These are phyloP conservation scores for Sisymbrium irio DNA, from an alignment of 345 rosid genomes.

Conservation along the genomic window DNA sequence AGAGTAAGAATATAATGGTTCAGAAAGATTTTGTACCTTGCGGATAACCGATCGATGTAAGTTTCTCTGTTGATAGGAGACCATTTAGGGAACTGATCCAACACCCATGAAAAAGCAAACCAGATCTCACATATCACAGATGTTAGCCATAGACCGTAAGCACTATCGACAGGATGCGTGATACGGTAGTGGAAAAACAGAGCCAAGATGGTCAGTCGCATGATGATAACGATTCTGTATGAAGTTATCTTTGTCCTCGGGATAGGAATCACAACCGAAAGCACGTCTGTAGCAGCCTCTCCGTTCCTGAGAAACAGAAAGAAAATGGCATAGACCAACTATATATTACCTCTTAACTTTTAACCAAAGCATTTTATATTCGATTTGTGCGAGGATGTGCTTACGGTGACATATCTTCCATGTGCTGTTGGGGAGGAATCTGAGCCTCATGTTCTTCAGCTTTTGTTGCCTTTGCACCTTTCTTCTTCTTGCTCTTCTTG, in stretches of 20 bases:
- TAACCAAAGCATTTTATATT: neutral
- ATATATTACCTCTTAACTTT: neutral
- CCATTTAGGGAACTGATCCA: conserved; percentile 99
- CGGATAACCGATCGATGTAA: conserved; percentile 66
- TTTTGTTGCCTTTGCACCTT: conserved; percentile 35
- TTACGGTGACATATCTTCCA: conserved; percentile 71
- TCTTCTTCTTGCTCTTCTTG: conserved; percentile 68
- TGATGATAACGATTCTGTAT: conserved; percentile 69
- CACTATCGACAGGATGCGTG: conserved; percentile 92
- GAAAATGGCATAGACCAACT: neutral
- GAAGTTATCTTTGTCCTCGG: conserved; percentile 66
- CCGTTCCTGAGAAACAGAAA: conserved; percentile 44
- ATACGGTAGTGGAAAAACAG: conserved; percentile 93
- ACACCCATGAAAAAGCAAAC: conserved; percentile 97
- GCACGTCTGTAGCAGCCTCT: conserved; percentile 58
- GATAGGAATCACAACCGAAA: conserved; percentile 64
- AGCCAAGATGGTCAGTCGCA: conserved; percentile 77
- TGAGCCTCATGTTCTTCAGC: conserved; percentile 49
- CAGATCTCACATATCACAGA: conserved; percentile 98
- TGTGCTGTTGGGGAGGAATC: conserved; percentile 79
- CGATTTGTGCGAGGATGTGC: conserved; percentile 7
- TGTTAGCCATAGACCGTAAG: conserved; percentile 79
- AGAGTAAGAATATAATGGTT: neutral
- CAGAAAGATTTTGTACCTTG: conserved; percentile 46
- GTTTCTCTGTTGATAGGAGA: conserved; percentile 74